phyloP scores from a whole-genome alignment of 2,329 filamentous ascomycete species.

The Paecilomyces formosus region DNA sequence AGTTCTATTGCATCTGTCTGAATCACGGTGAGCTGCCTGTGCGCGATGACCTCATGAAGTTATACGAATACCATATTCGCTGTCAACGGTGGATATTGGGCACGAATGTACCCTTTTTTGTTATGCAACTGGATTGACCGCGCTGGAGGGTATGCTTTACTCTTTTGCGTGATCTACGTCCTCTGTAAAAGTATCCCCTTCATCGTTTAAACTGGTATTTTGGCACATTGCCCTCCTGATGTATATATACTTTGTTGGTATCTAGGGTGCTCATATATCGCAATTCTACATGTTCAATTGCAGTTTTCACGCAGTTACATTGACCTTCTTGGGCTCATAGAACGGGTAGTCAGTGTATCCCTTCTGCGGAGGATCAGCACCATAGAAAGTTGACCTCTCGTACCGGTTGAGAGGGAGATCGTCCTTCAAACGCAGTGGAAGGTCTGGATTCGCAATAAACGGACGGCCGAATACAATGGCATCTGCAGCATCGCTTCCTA shows the following conservation, averaged over 20 bases:
- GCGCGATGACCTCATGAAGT: neutral
- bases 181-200: neutral
- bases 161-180: neutral
- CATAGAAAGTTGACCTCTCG: conserved; percentile 36
- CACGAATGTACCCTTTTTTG: too few relatives aligned
- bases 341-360: conserved; percentile 35
- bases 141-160: too few relatives aligned
- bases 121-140: too few relatives aligned
- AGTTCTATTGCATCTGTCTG: conserved; percentile 35
- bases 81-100: too few relatives aligned
- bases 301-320: neutral
- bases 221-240: neutral
- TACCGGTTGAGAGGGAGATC: conserved; percentile 29
- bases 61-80: too few relatives aligned
- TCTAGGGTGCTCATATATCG: neutral
- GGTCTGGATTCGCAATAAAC: conserved; percentile 39
- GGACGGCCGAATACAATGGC: conserved; percentile 30
- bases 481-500: conserved; percentile 13
- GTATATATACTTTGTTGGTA: neutral
- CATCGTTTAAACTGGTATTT: neutral
- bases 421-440: conserved; percentile 31
- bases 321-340: conserved; percentile 10
- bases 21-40: neutral
- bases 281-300: neutral
- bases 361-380: conserved; percentile 17